Conservation (phyloP, 1,284 basidiomycete species). For the Rhodotorula sp. region DNA sequence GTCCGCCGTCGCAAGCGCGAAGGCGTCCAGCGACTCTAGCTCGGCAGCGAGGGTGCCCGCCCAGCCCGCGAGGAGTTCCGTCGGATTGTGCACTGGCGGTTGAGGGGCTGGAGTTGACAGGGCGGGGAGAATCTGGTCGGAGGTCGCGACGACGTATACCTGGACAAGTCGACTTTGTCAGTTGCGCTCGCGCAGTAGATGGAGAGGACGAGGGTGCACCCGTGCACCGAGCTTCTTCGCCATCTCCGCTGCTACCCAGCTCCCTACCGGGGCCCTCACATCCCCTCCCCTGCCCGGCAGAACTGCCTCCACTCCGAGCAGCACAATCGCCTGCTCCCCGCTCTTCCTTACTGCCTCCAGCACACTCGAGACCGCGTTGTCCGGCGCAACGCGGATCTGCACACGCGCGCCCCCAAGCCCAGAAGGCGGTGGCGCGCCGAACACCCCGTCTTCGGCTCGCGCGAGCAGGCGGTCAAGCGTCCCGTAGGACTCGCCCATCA, state of each 20-base stretch:
- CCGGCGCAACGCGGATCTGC: constrained; percentile 6
- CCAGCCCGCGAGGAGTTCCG: constrained; percentile 12
- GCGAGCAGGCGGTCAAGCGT: background rate
- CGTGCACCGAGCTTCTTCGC: constrained; percentile 1
- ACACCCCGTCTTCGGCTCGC: background rate
- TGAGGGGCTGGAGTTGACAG: background rate
- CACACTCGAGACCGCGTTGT: constrained; percentile 4
- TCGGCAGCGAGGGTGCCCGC: constrained; percentile 4
- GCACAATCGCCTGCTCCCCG: background rate
- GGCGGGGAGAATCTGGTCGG: constrained; percentile 7
- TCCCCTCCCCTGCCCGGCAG: constrained; percentile 6
- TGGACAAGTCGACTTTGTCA: background rate
- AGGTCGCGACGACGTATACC: constrained; percentile 3
- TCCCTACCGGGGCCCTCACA: background rate
- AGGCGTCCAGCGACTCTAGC: background rate
- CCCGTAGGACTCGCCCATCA: background rate
- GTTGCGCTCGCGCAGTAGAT: background rate
- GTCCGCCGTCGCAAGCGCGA: background rate
- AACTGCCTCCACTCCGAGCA: constrained; percentile 6
- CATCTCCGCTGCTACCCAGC: constrained; percentile 3
- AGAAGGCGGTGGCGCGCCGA: background rate
- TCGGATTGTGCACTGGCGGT: background rate
- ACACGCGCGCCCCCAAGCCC: constrained; percentile 3
- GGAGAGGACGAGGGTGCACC: background rate
- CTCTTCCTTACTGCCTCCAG: background rate